Conservation (phyloP, 768 basidiomycete species). For the Boletus tomentosulus region DNA sequence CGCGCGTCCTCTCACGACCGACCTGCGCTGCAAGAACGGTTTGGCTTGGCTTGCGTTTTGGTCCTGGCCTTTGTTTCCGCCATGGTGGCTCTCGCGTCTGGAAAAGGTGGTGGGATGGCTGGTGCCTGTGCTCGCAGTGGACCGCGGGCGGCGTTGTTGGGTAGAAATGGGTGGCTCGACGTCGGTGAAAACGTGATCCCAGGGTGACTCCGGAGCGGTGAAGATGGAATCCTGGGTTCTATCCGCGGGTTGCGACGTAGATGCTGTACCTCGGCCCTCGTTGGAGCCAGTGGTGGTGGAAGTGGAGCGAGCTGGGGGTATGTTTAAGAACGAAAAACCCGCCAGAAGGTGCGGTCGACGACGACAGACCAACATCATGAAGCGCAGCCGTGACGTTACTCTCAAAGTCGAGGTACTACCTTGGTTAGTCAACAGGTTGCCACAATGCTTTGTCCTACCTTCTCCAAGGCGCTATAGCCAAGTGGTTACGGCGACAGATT, state of each 20-base stretch:
- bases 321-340: background rate
- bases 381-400: slow-evolving; percentile 26
- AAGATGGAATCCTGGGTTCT: slow-evolving; percentile 31
- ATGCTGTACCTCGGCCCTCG: background rate
- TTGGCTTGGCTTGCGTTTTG: background rate
- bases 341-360: slow-evolving; percentile 2
- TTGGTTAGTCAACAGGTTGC: background rate
- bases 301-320: background rate
- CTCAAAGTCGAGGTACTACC: background rate
- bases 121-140: background rate
- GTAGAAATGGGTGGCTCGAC: slow-evolving; percentile 30
- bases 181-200: slow-evolving; percentile 53
- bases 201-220: slow-evolving; percentile 35
- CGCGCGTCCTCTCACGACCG: slow-evolving; percentile 34
- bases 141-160: slow-evolving; percentile 12
- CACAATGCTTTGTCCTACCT: too few relatives aligned
- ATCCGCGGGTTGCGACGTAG: slow-evolving; percentile 1
- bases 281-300: background rate
- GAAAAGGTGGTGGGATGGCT: background rate
- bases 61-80: background rate
- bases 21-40: slow-evolving; percentile 10
- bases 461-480: slow-evolving; percentile 62
- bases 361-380: slow-evolving; percentile 20
- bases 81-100: slow-evolving; percentile 1
- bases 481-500: slow-evolving; percentile 80